phyloP scores from a whole-genome alignment of 2,329 filamentous ascomycete species.

The Neurospora crassa region DNA sequence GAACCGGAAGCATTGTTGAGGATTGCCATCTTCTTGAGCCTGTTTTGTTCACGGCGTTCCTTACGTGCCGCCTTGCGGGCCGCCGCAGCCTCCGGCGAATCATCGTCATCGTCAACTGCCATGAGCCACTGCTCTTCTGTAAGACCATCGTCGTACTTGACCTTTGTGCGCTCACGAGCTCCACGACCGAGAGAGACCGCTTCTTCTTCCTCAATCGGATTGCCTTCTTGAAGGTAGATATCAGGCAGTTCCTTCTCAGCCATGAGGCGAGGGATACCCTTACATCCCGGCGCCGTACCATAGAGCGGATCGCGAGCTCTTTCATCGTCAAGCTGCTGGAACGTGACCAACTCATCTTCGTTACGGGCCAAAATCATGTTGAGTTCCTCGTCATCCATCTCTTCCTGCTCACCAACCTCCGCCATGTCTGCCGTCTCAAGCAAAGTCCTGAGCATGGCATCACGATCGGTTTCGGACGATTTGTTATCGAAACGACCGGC shows the following conservation, averaged over 20 bases:
- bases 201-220: conserved; percentile 70
- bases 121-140: conserved; percentile 99
- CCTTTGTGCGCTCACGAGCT: conserved; percentile 86
- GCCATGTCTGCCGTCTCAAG: conserved; percentile 72
- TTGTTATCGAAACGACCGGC: conserved; percentile 99
- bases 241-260: conserved; percentile 82
- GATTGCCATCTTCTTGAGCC: conserved; percentile 46
- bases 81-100: conserved; percentile 85
- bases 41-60: conserved; percentile 69
- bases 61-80: conserved; percentile 81
- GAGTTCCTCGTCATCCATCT: conserved; percentile 97
- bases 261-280: conserved; percentile 69
- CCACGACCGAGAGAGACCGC: conserved; percentile 74
- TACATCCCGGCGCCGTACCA: conserved; percentile 54
- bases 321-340: conserved; percentile 77
- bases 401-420: conserved; percentile 68
- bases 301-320: conserved; percentile 58
- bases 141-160: conserved; percentile 92
- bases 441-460: conserved; percentile 89
- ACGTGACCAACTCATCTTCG: conserved; percentile 66
- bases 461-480: conserved; percentile 95
- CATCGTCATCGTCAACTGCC: conserved; percentile 94
- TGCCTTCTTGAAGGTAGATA: conserved; percentile 84
- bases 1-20: conserved; percentile 22
- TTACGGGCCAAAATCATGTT: conserved; percentile 89